Evolutionary conservation across 2,329 filamentous ascomycete species (phyloP).

Genomic region (Alternaria viburni): DNA sequence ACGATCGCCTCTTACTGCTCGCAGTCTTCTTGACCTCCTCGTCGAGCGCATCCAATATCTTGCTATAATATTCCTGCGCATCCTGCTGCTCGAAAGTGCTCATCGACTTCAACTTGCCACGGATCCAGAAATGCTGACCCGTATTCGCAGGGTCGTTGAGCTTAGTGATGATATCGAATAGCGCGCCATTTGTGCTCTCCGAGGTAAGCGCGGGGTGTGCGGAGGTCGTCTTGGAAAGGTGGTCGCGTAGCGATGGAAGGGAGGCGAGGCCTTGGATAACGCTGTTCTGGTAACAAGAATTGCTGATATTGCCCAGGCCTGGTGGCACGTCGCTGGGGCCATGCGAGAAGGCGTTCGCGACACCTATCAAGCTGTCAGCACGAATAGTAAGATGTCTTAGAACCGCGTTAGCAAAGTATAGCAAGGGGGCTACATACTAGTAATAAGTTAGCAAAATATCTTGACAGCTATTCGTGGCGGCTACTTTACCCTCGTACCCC

Average conservation of each 20-base stretch:
- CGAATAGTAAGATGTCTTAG: not conserved
- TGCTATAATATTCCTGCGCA: constrained; percentile 95
- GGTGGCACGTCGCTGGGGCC: constrained; percentile 47
- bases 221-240: constrained; percentile 56
- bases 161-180: constrained; percentile 71
- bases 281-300: constrained; percentile 98
- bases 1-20: constrained; percentile 52
- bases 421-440: not conserved
- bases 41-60: constrained; percentile 83
- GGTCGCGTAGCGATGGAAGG: constrained; percentile 71
- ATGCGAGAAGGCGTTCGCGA: constrained; percentile 46
- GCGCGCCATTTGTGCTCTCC: constrained; percentile 58
- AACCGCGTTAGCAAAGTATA: not conserved
- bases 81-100: constrained; percentile 96
- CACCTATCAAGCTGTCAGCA: constrained; percentile 17
- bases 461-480: not conserved
- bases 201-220: constrained; percentile 46
- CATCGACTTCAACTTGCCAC: constrained; percentile 83
- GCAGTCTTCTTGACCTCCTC: constrained; percentile 66
- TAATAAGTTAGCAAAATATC: not conserved
- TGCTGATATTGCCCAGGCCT: constrained; percentile 89
- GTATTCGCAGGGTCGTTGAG: constrained; percentile 74
- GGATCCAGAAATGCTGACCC: constrained; percentile 81
- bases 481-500: constrained; percentile 22
- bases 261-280: constrained; percentile 82